Evolutionary conservation across 2,329 filamentous ascomycete genomes (phyloP).

Genomic region (Fusarium stilboides): DNA sequence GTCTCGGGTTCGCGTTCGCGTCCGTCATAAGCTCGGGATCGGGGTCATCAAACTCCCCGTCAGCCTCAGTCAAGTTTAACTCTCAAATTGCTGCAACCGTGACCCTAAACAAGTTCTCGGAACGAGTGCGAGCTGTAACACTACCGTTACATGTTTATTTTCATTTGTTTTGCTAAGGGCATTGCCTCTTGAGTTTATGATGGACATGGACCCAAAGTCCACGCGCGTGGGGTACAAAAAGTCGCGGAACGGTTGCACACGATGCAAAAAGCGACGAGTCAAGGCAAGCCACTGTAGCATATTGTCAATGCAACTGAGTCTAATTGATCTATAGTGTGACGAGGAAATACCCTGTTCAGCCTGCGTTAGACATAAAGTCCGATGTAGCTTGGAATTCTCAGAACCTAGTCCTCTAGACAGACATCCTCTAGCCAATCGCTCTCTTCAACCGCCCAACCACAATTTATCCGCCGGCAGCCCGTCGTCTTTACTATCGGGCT

Average conservation of each 20-base stretch:
- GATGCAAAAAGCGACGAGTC: conserved; percentile 37
- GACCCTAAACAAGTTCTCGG: conserved; percentile 4
- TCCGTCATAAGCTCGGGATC: conserved; percentile 22
- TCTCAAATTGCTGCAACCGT: neutral
- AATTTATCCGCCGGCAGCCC: conserved; percentile 5
- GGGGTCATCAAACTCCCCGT: conserved; percentile 13
- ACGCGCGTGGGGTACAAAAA: conserved; percentile 40
- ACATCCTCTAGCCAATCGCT: conserved; percentile 3
- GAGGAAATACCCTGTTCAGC: conserved; percentile 32
- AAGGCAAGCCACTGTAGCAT: conserved; percentile 6
- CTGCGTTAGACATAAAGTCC: conserved; percentile 30
- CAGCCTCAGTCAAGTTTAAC: neutral
- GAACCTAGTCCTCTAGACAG: neutral
- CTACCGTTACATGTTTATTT: neutral
- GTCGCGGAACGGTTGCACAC: conserved; percentile 35
- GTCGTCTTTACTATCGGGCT: conserved; percentile 20
- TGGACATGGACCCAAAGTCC: conserved; percentile 4
- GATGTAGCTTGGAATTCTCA: conserved; percentile 25
- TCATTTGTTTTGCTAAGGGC: no score
- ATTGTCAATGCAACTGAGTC: neutral
- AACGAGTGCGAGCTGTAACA: conserved; percentile 24
- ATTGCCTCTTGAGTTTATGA: neutral
- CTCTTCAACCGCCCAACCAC: conserved; percentile 13
- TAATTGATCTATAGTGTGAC: conserved; percentile 11
- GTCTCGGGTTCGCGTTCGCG: conserved; percentile 17